A percentile compares a stretch with the other conserved stretches of the same genome.
Conservation (phyloP, 306 rosid genomes). For the Gastrolobium villosum region DNA sequence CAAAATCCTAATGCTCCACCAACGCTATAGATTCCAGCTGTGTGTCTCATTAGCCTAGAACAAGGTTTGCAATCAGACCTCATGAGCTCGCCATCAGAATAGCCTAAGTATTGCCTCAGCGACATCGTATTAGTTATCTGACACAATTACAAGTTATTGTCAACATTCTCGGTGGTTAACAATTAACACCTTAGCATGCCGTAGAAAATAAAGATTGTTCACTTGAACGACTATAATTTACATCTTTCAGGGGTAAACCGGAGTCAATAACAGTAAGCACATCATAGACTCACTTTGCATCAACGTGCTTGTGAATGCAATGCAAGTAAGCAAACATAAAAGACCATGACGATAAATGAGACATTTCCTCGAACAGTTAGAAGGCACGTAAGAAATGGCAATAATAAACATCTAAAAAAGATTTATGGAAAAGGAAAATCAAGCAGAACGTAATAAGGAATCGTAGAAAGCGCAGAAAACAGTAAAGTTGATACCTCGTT, state of each 20-base stretch:
- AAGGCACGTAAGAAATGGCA: slow-evolving; percentile 24
- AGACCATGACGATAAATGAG: neutral
- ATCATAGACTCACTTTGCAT: slow-evolving; percentile 15
- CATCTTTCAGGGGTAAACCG: neutral
- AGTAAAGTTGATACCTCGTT: slow-evolving; percentile 8
- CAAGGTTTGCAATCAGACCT: slow-evolving; percentile 90
- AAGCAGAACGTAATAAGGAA: neutral
- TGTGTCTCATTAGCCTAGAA: slow-evolving; percentile 86
- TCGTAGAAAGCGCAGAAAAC: neutral
- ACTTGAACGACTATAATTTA: neutral
- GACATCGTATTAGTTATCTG: slow-evolving; percentile 66
- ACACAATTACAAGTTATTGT: slow-evolving; percentile 32
- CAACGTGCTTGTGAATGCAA: neutral
- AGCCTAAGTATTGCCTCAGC: slow-evolving; percentile 75
- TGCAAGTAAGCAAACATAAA: neutral
- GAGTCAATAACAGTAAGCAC: neutral
- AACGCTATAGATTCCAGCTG: slow-evolving; percentile 82
- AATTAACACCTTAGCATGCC: neutral
- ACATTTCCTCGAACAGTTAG: slow-evolving; percentile 50
- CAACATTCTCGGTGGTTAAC: slow-evolving; percentile 7
- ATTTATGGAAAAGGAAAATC: slow-evolving; percentile 16
- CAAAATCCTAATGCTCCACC: slow-evolving; percentile 92
- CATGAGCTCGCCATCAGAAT: slow-evolving; percentile 89
- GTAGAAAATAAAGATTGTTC: neutral
- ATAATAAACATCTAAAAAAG: neutral